Evolutionary conservation across 208 protist genomes (phyloP).

Genomic region (Trypanosoma avium): DNA sequence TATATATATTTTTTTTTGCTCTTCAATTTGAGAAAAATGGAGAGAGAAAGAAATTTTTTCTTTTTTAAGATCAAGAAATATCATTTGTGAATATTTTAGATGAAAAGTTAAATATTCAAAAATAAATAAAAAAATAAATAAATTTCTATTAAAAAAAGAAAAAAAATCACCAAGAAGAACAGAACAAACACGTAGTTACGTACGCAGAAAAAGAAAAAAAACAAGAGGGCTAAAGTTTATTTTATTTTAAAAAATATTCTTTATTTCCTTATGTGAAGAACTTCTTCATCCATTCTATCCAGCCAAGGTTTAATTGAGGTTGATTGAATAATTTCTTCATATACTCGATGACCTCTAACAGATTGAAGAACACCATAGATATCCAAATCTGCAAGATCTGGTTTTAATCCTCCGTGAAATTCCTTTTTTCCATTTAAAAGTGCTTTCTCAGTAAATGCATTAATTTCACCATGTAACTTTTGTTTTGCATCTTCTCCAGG

Average conservation of each 20-base stretch:
- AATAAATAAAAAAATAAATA: too few species aligned
- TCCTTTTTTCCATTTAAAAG: conserved; percentile 54
- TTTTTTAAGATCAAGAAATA: too few species aligned
- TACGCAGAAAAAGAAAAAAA: conserved; percentile 5
- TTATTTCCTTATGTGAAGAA: conserved; percentile 27
- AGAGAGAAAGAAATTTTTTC: background rate
- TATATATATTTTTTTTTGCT: background rate
- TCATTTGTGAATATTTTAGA: too few species aligned
- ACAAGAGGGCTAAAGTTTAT: background rate
- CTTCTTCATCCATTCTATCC: conserved; percentile 47
- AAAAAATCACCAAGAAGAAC: too few species aligned
- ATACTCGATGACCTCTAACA: conserved; percentile 80
- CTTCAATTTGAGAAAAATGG: background rate
- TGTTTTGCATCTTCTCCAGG: conserved; percentile 48
- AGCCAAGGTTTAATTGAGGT: conserved; percentile 71
- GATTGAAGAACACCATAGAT: conserved; percentile 89
- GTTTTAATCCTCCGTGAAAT: conserved; percentile 85
- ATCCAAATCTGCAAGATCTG: conserved; percentile 87
- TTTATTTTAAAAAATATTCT: conserved; percentile 10
- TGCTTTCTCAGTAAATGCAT: conserved; percentile 63
- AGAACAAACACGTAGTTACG: too few species aligned
- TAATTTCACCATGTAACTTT: conserved; percentile 67
- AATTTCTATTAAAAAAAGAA: too few species aligned
- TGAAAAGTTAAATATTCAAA: too few species aligned
- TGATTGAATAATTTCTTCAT: conserved; percentile 71